Conservation (phyloP, 75 land plant genomes). For the Picea glauca region DNA sequence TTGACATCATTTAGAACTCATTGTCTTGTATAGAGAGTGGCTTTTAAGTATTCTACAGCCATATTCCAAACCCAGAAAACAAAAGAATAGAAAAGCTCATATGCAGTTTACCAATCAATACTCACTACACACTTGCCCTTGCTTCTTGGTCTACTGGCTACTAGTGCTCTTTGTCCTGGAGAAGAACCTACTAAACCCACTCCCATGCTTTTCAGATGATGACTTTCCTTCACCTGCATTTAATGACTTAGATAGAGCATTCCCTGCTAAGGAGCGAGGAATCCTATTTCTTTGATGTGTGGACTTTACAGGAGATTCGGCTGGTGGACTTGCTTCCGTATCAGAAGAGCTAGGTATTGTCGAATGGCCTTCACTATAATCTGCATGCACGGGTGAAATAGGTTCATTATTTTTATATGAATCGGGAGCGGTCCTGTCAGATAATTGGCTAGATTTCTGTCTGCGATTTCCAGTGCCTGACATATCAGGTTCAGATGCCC, state of each 20-base stretch:
- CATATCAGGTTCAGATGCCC: constrained; percentile 12
- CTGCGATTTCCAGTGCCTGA: not conserved
- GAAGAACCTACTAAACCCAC: constrained; percentile 67
- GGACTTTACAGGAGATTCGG: constrained; percentile 33
- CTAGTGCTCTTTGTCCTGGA: constrained; percentile 11
- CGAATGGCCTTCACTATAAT: constrained; percentile 12
- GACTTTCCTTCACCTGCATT: constrained; percentile 12
- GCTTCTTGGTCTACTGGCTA: constrained; percentile 5
- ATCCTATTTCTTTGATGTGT: constrained; percentile 32
- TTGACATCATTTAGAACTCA: constrained; percentile 6
- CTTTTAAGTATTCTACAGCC: not conserved
- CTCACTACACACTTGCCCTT: not conserved
- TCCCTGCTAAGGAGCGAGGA: constrained; percentile 15
- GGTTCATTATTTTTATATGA: too few species aligned
- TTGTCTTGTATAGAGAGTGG: constrained; percentile 1
- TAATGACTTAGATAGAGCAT: constrained; percentile 26
- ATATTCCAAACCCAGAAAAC: not conserved
- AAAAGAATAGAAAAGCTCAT: not conserved
- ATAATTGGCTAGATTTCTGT: constrained; percentile 15
- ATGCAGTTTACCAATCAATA: constrained; percentile 3
- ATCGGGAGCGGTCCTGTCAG: not conserved
- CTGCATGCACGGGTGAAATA: not conserved
- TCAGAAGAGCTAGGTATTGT: constrained; percentile 31
- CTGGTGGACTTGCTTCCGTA: constrained; percentile 18
- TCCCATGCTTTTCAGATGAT: constrained; percentile 54